Evolutionary conservation across 2,329 filamentous ascomycete genomes (phyloP), one percentile per base, ranked within the genome.

Genomic region (Monosporascus sp.): DNA sequence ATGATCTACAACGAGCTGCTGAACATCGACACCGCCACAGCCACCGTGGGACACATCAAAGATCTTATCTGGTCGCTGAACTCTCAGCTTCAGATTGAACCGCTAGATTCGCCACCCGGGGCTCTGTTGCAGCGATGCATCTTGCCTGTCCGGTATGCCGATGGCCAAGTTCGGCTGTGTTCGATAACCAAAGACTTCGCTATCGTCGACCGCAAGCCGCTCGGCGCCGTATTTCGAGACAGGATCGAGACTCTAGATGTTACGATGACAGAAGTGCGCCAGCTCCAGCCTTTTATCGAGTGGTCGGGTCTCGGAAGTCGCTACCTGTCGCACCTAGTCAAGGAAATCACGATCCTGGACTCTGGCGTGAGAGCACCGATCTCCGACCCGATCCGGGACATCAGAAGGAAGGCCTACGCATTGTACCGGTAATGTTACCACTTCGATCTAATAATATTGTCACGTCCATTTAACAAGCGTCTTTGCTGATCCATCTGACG

Each of bases 171-270:
- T 20, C 51, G 2, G 3, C 50, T 60, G n/a, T 25, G 38, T 14
- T 39, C 60, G 2, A 43, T 24, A 7, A 7, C 18, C 1, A 52
- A 46, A 1, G 52, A 62, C 2, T 75, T 75, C 48, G 65, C 62
- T 11, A 65, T 75, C 1, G 50, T 62, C 1, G 72, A 75, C 48
- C 66, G 67, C 24, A 62, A 71, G 7, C 18, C 39, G 0, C 50
- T 72, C 2, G 49, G 46, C 0, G 55, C 62, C 3, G 49, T 55
- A 0, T 75, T 76, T 48, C 20, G 48, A 0, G 20, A 50, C 5
- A 60, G 53, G 11, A 63, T 66, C 3, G 71, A 67, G 47, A 53
- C 70, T 2, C 58, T 75, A 0, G 70, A 73, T 52, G 74, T 73
- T 49, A 57, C 46, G 0, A 47, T 72, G 2, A 61, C 71, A 7